These are phyloP conservation scores for Neobulgaria alba DNA, from an alignment of 2,329 filamentous ascomycete species.

Conservation along the genomic window DNA sequence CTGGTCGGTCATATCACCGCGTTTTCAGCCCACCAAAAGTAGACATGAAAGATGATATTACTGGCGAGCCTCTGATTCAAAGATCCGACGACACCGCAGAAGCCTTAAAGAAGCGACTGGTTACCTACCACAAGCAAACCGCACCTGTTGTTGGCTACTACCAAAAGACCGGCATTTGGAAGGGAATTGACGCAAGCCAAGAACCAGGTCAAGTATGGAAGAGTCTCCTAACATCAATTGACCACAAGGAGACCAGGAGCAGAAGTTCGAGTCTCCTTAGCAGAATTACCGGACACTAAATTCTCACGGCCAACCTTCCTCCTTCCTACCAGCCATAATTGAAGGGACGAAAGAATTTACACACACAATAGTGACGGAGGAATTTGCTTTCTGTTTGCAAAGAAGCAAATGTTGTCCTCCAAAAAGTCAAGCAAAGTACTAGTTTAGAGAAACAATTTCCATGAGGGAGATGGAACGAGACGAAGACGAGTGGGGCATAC, in stretches of 20 bases:
- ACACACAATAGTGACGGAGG: no score
- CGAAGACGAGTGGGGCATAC: no score
- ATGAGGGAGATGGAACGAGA: no score
- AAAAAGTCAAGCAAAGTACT: no score
- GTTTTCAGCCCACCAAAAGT: constrained; percentile 97
- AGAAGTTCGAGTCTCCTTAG: constrained; percentile 27
- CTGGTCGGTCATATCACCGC: constrained; percentile 94
- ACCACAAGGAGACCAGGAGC: constrained; percentile 43
- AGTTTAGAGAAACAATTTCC: no score
- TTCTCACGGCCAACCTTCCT: no score
- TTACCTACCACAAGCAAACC: constrained; percentile 92
- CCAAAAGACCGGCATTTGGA: constrained; percentile 96
- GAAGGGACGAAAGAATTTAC: no score
- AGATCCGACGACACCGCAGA: constrained; percentile 95
- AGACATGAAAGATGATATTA: constrained; percentile 91
- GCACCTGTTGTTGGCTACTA: constrained; percentile 91
- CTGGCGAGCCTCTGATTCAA: constrained; percentile 93
- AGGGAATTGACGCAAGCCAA: constrained; percentile 89
- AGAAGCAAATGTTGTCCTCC: no score
- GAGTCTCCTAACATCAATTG: constrained; percentile 78
- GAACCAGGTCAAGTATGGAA: constrained; percentile 95
- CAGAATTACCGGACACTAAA: constrained; percentile 28
- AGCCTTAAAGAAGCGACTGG: constrained; percentile 87
- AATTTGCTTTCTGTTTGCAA: no score
- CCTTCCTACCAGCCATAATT: no score